Base-by-base conservation (phyloP, 805 yeast genomes). In the Cyberlindnera meyerae region DNA sequence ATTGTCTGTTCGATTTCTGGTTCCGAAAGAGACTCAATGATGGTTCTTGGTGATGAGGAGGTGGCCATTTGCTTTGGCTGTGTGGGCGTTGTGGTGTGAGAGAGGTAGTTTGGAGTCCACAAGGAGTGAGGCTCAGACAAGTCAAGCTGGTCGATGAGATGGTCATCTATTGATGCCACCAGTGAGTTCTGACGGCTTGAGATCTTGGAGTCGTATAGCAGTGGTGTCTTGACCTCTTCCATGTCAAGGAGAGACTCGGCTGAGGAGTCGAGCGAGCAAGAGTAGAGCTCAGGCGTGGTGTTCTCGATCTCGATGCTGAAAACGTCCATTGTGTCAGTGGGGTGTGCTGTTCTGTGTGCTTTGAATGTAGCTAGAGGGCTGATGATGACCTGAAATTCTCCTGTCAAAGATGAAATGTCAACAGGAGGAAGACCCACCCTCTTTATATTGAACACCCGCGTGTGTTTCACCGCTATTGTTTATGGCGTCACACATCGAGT, bases 151-250 rank as follows among this genome's bases (percentile, higher is more conserved):
- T 44, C 54, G 20, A 51, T 48, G 29, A 51, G 36, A 27, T 49
- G 45, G 18, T 51, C 55, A n/a, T 51, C 54, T 13, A 33, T 33
- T 15, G 40, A 35, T 17, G 45, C 30, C 12, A 37, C 45, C 15
- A 41, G 31, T 18, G 49, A 42, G 31, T 39, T 36, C 32, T 39
- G 33, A 27, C 53, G 43, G 11, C 9, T 20, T 17, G 46, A 33
- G 27, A 47, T 37, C 33, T 34, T 44, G 12, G 56, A 50, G 27
- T 53, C 53, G 40, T 54, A 54, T 18, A 54, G 37, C 13, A 54
- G 39, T 4, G 58, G 58, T 13, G 56, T 50, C 14, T 40, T 34
- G 7, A 43, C 46, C 30, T 50, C 55, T 13, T 37, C 36, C 2
- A 44, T n/a, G 8, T 49, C 49, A 5, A 44, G 33, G 9, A 49